phyloP scores from a whole-genome alignment of 2,329 filamentous ascomycete species.

The Epichloe bromicola region DNA sequence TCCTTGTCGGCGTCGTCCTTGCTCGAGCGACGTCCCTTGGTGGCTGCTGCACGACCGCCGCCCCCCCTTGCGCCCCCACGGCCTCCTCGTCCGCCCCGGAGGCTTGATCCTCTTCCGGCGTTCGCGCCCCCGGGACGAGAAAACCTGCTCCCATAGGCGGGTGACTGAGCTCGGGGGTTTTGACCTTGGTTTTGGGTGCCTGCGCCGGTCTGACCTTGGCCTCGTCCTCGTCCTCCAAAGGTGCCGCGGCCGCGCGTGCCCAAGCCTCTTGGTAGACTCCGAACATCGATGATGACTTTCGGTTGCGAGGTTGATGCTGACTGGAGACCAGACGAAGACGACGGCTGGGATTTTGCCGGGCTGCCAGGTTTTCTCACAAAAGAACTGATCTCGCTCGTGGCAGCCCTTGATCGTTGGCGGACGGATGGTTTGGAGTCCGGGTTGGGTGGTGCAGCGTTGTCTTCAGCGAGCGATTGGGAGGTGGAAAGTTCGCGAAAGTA shows the following conservation, averaged over 20 bases:
- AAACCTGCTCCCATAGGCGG: slow-evolving; percentile 9
- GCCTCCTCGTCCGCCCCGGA: slow-evolving; percentile 9
- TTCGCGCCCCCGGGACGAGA: slow-evolving; percentile 4
- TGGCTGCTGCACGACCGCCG: slow-evolving; percentile 5
- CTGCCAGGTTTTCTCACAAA: slow-evolving; percentile 14
- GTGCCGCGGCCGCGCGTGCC: slow-evolving; percentile 16
- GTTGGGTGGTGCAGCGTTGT: slow-evolving; percentile 12
- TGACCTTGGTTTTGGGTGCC: not conserved
- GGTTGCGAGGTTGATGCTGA: slow-evolving; percentile 10
- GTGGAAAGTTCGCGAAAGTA: slow-evolving; percentile 22
- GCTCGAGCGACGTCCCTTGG: slow-evolving; percentile 11
- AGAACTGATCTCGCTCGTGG: slow-evolving; percentile 21
- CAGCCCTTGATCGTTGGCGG: slow-evolving; percentile 20
- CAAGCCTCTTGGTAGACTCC: slow-evolving; percentile 21
- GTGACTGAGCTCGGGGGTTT: slow-evolving; percentile 1
- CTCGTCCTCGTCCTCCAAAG: slow-evolving; percentile 9
- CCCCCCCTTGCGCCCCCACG: slow-evolving; percentile 5
- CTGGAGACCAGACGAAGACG: not conserved
- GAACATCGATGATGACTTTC: slow-evolving; percentile 25
- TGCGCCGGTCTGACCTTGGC: slow-evolving; percentile 5
- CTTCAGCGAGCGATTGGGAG: slow-evolving; percentile 20
- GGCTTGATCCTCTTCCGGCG: slow-evolving; percentile 2
- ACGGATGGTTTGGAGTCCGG: slow-evolving; percentile 10
- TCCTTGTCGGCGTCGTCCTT: slow-evolving; percentile 14
- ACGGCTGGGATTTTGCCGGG: not conserved